A percentile compares a stretch with the other conserved stretches of the same genome.
These are phyloP conservation scores for Cercophora samala DNA, from an alignment of 495 filamentous ascomycete species.

Conservation along the genomic window DNA sequence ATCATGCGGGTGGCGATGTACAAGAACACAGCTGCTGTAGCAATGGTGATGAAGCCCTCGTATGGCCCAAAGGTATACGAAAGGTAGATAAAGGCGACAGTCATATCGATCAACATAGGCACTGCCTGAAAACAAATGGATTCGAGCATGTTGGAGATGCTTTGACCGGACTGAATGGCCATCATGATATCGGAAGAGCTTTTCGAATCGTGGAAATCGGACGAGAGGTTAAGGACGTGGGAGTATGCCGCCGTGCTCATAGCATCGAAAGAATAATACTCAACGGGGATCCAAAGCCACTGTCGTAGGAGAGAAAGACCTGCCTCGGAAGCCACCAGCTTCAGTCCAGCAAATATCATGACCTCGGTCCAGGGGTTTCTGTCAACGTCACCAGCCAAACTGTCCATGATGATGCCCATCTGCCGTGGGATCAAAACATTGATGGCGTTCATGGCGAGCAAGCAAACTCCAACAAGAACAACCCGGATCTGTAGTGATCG, in stretches of 20 bases:
- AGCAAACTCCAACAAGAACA: constrained; percentile 55
- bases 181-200: constrained; percentile 66
- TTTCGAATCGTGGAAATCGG: constrained; percentile 76
- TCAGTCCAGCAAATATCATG: constrained; percentile 51
- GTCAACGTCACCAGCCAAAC: constrained; percentile 41
- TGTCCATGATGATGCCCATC: constrained; percentile 60
- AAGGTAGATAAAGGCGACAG: constrained; percentile 65
- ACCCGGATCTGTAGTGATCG: constrained; percentile 54
- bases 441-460: constrained; percentile 58
- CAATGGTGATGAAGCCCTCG: constrained; percentile 66
- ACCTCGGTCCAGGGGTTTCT: constrained; percentile 54
- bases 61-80: constrained; percentile 68
- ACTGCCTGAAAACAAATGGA: constrained; percentile 62
- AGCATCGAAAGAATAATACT: constrained; percentile 59
- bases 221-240: constrained; percentile 73
- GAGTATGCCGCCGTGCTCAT: constrained; percentile 65
- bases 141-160: constrained; percentile 62
- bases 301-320: constrained; percentile 53
- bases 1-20: constrained; percentile 58
- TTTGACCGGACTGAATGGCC: constrained; percentile 62
- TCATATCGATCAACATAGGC: constrained; percentile 70
- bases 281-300: constrained; percentile 64
- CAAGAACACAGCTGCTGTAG: constrained; percentile 60
- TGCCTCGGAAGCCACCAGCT: constrained; percentile 54
- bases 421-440: constrained; percentile 66